These are phyloP conservation scores for Alternaria angustiovoidea DNA, from an alignment of 2,329 filamentous ascomycete species.

Conservation along the genomic window DNA sequence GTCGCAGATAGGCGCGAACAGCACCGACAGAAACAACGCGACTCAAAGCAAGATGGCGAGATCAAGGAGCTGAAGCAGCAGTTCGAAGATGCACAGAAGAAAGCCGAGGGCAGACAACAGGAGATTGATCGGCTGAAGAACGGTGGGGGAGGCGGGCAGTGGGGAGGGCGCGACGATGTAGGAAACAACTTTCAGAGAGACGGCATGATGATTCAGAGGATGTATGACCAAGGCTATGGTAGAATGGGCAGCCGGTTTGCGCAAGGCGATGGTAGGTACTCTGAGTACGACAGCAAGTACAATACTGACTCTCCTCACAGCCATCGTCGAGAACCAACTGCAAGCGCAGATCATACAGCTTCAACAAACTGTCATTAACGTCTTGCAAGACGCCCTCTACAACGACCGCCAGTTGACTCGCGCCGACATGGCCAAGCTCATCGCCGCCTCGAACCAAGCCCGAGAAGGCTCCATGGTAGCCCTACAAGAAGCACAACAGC, in stretches of 20 bases:
- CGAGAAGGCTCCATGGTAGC: conserved; percentile 53
- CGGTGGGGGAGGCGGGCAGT: conserved; percentile 12
- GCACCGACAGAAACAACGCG: conserved; percentile 51
- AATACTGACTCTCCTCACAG: conserved; percentile 27
- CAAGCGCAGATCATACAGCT: conserved; percentile 55
- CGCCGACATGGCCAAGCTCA: conserved; percentile 51
- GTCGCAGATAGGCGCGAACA: conserved; percentile 49
- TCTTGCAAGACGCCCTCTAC: conserved; percentile 55
- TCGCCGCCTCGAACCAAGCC: conserved; percentile 52
- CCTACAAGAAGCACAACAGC: conserved; percentile 46
- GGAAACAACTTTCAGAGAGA: conserved; percentile 42
- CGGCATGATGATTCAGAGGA: conserved; percentile 47
- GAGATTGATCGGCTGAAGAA: conserved; percentile 33
- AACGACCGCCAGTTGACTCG: conserved; percentile 51
- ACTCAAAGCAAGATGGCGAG: conserved; percentile 44
- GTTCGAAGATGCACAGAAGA: conserved; percentile 42
- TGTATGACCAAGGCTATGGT: conserved; percentile 50
- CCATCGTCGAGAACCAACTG: conserved; percentile 53
- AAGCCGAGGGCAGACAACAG: conserved; percentile 33
- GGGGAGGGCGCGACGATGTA: conserved; percentile 37
- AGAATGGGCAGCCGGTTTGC: conserved; percentile 50
- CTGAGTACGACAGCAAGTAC: background rate
- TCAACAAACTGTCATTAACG: conserved; percentile 55
- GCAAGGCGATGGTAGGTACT: conserved; percentile 48
- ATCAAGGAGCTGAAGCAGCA: conserved; percentile 44